Evolutionary conservation across 2,329 filamentous ascomycete species (phyloP).

Genomic region (Aureobasidium melanogenum): DNA sequence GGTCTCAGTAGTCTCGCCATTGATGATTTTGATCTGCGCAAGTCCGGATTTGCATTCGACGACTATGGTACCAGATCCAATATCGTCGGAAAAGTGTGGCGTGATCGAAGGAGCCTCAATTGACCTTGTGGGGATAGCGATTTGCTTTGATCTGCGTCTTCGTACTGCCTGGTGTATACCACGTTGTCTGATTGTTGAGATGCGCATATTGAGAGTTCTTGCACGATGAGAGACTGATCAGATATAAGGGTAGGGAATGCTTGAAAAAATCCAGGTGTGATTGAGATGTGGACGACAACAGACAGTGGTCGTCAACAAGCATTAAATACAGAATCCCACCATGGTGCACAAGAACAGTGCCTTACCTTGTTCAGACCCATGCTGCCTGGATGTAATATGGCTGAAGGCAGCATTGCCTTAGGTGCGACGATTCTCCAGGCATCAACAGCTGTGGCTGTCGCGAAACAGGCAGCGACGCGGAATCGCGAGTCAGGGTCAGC

Average conservation of each 20-base stretch:
- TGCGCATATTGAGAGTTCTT: neutral
- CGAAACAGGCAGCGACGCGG: neutral
- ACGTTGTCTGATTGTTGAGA: neutral
- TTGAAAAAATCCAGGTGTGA: neutral
- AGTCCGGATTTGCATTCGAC: neutral
- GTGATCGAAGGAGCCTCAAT: neutral
- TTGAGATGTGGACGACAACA: neutral
- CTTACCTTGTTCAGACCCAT: neutral
- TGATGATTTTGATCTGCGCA: slow-evolving; percentile 18
- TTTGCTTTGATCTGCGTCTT: neutral
- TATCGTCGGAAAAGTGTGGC: neutral
- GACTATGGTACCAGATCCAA: neutral
- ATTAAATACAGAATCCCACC: neutral
- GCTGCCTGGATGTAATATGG: neutral
- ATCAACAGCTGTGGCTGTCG: neutral
- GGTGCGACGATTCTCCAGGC: neutral
- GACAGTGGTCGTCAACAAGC: neutral
- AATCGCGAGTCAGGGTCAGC: neutral
- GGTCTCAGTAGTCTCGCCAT: neutral
- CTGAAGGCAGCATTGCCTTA: neutral
- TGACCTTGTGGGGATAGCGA: neutral
- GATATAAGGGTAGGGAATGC: too few species aligned
- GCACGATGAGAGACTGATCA: neutral
- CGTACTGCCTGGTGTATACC: neutral
- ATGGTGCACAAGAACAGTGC: neutral